Evolutionary conservation across 1,139 yeast species (phyloP), one percentile per base, ranked within the genome.

Genomic region (Eremothecium coryli): DNA sequence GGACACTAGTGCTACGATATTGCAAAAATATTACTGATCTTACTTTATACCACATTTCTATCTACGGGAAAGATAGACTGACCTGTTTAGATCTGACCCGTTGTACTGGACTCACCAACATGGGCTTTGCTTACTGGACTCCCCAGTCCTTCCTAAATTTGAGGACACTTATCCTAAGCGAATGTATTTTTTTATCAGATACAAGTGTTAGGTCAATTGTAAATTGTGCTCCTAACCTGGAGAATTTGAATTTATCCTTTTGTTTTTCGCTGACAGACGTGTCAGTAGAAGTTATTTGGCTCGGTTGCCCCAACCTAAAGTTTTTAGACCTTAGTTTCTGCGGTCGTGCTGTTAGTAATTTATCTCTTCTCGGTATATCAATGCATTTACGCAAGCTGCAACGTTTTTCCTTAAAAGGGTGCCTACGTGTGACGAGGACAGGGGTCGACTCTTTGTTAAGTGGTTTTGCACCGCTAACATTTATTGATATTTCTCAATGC

Each of bases 311-410:
- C 31, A 58, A 65, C 16, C 56, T 81, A 37, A 55, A 64, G 35
- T 58, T 61, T 22, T 60, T 81, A 36, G 77, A 78, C 44, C 54
- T 80, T 34, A 75, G 84, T 9, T 81, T 78, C 49, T 81, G 90
- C 58, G 90, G 90, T 2, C 71, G 82, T 32, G 88, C 90, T 1
- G 85, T 81, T 4, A 75, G 84, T 49, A 90, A 81, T 49, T 68
- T 77, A 15, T 74, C 84, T 0, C 55, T 80, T 30, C 66, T 73
- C 20, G 70, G 79, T 1, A 65, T 81, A n/a, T 74, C 82, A 1
- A 57, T 76, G 29, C 75, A 71, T 38, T 56, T 75, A 38, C 54
- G 65, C 40, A 54, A 62, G 25, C 59, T 81, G 39, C 67, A 69
- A 37, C 54, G 59, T 17, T 60, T 81, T 37, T 60, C 64, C 2